A percentile compares a stretch with the other conserved stretches of the same genome.
Conservation (phyloP, 495 filamentous ascomycete species). For the Aspergillus saccharolyticus region DNA sequence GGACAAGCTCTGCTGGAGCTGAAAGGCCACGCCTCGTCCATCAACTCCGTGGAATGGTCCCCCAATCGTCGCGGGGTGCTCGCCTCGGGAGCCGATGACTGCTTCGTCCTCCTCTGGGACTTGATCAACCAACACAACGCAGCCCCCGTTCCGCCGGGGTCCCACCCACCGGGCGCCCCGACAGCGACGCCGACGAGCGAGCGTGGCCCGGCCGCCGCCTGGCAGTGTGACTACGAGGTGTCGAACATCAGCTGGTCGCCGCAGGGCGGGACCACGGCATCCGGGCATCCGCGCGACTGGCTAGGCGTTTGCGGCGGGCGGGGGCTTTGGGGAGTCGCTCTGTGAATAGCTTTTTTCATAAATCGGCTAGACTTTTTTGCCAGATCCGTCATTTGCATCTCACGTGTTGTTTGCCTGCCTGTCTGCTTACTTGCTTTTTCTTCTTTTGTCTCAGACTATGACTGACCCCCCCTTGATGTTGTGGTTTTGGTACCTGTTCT, state of each 20-base stretch:
- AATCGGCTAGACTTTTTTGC: conserved; percentile 14
- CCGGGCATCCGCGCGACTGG: conserved; percentile 80
- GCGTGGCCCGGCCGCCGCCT: conserved; percentile 71
- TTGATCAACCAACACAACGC: conserved; percentile 65
- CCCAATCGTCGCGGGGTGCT: conserved; percentile 80
- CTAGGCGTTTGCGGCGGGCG: conserved; percentile 87
- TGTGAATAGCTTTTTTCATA: conserved; percentile 41
- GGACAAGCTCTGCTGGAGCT: conserved; percentile 92
- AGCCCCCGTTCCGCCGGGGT: conserved; percentile 38
- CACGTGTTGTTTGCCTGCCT: conserved; percentile 1
- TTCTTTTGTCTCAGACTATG: not conserved
- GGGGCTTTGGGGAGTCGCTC: conserved; percentile 82
- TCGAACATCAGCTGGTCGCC: conserved; percentile 94
- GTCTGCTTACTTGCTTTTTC: too few relatives aligned
- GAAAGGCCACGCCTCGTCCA: conserved; percentile 77
- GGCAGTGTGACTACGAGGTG: conserved; percentile 96
- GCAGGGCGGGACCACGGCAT: conserved; percentile 57
- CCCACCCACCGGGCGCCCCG: conserved; percentile 28
- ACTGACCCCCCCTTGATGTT: not conserved
- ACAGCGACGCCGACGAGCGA: conserved; percentile 27
- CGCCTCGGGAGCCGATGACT: conserved; percentile 90
- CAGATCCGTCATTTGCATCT: conserved; percentile 14
- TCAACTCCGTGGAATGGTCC: conserved; percentile 96
- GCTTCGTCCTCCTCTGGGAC: conserved; percentile 89
- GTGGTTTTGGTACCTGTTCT: not conserved